A percentile compares a stretch with the other conserved stretches of the same genome.
Conservation (phyloP, 192 early-diverging fungal species). For the Coemansia sp. region DNA sequence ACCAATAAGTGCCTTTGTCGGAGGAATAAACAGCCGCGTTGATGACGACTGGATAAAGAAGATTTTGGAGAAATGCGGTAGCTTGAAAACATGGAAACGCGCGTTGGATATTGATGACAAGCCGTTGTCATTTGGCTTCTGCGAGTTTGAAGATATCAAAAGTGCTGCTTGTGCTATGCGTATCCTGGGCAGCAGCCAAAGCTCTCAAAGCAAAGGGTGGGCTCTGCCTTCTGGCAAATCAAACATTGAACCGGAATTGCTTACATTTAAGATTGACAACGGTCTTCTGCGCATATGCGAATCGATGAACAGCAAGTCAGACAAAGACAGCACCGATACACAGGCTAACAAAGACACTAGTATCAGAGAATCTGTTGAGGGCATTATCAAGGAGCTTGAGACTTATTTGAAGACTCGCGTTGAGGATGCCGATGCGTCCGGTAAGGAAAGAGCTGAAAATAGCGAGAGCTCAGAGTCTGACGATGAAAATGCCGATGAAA, state of each 20-base stretch:
- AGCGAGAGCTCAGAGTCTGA: too few relatives aligned
- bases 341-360: too few relatives aligned
- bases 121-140: constrained; percentile 49
- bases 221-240: neutral
- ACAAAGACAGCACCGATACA: too few relatives aligned
- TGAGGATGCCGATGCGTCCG: neutral
- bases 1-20: constrained; percentile 26
- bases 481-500: too few relatives aligned
- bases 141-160: constrained; percentile 28
- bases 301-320: neutral
- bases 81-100: constrained; percentile 32
- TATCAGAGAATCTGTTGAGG: constrained; percentile 8
- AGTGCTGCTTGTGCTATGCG: constrained; percentile 22
- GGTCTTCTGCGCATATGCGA: constrained; percentile 7
- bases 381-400: constrained; percentile 16
- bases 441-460: neutral
- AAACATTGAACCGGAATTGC: constrained; percentile 3
- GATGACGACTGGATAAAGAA: constrained; percentile 31
- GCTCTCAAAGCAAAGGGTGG: constrained; percentile 1
- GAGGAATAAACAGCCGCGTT: constrained; percentile 18
- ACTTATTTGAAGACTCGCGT: neutral
- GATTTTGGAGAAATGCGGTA: constrained; percentile 30
- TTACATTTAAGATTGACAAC: constrained; percentile 16
- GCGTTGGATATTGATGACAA: constrained; percentile 22
- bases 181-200: constrained; percentile 18